These are phyloP conservation scores for Toxoplasma gondii DNA, from an alignment of 169 alveolate species.

Conservation along the genomic window DNA sequence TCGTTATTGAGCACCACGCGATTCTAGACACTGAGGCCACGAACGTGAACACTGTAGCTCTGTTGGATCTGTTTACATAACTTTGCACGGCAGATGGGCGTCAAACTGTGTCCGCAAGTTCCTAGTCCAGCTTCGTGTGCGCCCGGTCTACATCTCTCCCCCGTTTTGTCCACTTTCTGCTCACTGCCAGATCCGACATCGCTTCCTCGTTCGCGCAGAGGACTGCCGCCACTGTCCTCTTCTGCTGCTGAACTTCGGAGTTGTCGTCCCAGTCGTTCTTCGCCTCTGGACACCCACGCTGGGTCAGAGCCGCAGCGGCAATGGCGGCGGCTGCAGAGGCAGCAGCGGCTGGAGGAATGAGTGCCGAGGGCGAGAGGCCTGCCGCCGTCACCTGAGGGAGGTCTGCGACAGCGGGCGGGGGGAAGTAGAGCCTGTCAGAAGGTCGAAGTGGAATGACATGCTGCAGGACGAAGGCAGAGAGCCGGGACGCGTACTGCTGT, in stretches of 20 bases:
- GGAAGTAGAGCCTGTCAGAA: constrained; percentile 14
- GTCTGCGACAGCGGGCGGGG: constrained; percentile 16
- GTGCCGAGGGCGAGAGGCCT: neutral
- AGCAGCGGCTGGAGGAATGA: constrained; percentile 7
- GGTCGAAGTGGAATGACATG: neutral
- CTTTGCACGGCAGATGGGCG: too few species aligned
- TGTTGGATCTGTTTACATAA: too few species aligned
- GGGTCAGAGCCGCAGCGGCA: constrained; percentile 23
- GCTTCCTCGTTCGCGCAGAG: constrained; percentile 15
- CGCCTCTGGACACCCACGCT: neutral
- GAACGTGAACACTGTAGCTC: too few species aligned
- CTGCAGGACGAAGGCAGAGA: constrained; percentile 28
- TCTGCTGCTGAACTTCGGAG: neutral
- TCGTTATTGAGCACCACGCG: too few species aligned
- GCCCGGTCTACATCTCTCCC: too few species aligned
- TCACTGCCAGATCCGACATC: neutral
- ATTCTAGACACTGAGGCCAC: too few species aligned
- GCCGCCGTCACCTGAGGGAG: neutral
- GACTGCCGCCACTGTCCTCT: neutral
- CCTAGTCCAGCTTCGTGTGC: too few species aligned
- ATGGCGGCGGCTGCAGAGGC: constrained; percentile 17
- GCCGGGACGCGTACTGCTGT: constrained; percentile 13
- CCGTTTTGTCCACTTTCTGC: neutral
- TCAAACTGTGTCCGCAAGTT: too few species aligned
- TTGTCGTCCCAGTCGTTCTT: neutral